These are phyloP conservation scores for Nyctanthes arbortristis DNA, from an alignment of 257 asterid species.

Conservation along the genomic window DNA sequence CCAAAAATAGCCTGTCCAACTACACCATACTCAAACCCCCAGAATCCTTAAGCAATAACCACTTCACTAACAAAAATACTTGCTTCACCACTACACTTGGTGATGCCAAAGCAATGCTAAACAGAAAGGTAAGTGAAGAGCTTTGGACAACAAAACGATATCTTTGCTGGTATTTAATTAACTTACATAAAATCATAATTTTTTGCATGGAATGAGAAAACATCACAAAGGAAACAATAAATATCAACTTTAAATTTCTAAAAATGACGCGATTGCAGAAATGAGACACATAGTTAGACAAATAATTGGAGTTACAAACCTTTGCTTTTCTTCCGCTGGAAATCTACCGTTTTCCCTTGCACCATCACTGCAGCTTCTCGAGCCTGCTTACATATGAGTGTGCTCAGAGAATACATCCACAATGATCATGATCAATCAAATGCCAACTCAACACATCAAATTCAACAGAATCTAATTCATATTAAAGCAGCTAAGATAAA, in stretches of 20 bases:
- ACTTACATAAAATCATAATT: neutral
- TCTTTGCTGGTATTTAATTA: neutral
- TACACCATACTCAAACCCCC: neutral
- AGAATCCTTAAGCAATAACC: neutral
- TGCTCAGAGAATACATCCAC: neutral
- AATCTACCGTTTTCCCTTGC: constrained; percentile 93
- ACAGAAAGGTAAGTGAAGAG: too few species aligned
- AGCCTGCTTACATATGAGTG: constrained; percentile 50
- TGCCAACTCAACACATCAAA: constrained; percentile 18
- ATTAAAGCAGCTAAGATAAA: constrained; percentile 3
- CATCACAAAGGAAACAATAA: neutral
- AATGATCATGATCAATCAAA: constrained; percentile 7
- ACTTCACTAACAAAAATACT: neutral
- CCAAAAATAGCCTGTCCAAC: neutral
- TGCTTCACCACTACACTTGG: neutral
- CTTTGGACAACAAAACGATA: neutral
- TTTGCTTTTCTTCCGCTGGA: constrained; percentile 93
- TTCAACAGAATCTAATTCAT: constrained; percentile 3
- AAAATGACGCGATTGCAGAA: neutral
- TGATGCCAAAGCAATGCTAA: neutral
- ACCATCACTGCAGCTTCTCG: constrained; percentile 86
- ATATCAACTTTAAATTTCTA: neutral
- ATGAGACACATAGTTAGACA: neutral
- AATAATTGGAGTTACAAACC: constrained; percentile 41
- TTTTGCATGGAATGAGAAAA: neutral